Evolutionary conservation across 2,329 filamentous ascomycete species (phyloP).

Genomic region (Fusarium clavum): DNA sequence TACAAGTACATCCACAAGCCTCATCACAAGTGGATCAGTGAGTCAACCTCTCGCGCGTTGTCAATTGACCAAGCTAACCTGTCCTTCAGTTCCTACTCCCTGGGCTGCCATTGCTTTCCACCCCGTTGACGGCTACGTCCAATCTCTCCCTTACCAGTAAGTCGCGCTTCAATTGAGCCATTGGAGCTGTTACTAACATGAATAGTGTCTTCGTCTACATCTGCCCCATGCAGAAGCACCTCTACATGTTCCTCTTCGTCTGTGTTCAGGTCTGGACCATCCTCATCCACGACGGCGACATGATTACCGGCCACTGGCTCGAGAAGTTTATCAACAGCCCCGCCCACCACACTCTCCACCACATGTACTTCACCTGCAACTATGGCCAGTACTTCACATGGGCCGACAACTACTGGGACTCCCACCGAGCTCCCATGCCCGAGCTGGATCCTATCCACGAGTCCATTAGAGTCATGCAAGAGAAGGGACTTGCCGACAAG

Average conservation of each 20-base stretch:
- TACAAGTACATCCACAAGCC: slow-evolving; percentile 63
- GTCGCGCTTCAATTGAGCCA: slow-evolving; percentile 16
- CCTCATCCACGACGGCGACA: slow-evolving; percentile 62
- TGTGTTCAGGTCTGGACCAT: slow-evolving; percentile 62
- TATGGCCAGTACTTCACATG: slow-evolving; percentile 63
- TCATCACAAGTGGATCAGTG: slow-evolving; percentile 62
- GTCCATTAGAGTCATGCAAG: slow-evolving; percentile 57
- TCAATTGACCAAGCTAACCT: slow-evolving; percentile 1
- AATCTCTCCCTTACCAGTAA: slow-evolving; percentile 61
- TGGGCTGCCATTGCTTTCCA: slow-evolving; percentile 62
- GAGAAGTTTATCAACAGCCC: slow-evolving; percentile 62
- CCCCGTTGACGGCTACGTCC: slow-evolving; percentile 59
- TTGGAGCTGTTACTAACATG: slow-evolving; percentile 10
- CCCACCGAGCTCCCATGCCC: slow-evolving; percentile 57
- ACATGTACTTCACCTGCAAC: slow-evolving; percentile 63
- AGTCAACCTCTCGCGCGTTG: slow-evolving; percentile 22
- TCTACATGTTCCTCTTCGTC: slow-evolving; percentile 58
- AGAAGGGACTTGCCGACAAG: slow-evolving; percentile 59
- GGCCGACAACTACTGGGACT: slow-evolving; percentile 59
- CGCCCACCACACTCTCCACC: slow-evolving; percentile 61
- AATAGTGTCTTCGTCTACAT: slow-evolving; percentile 57
- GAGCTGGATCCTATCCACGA: slow-evolving; percentile 59
- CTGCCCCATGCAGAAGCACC: slow-evolving; percentile 59
- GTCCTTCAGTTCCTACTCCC: slow-evolving; percentile 55
- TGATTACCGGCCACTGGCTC: slow-evolving; percentile 60